Conservation (phyloP, 1,284 basidiomycete species). For the Pseudomicrostroma phylloplanum region DNA sequence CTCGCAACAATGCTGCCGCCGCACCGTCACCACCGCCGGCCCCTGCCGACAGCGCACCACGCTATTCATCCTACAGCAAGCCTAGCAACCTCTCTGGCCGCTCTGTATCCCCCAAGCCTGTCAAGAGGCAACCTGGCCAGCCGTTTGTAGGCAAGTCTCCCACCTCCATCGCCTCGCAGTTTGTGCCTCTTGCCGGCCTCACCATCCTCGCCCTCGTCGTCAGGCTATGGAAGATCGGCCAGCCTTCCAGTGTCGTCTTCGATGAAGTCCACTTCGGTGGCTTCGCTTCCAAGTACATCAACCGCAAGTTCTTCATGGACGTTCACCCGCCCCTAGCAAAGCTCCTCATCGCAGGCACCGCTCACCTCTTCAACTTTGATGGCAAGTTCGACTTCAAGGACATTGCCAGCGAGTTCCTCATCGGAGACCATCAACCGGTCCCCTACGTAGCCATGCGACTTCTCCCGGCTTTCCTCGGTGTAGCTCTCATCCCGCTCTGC, state of each 20-base stretch:
- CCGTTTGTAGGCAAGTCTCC: neutral
- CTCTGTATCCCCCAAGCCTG: neutral
- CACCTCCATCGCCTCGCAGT: slow-evolving; percentile 3
- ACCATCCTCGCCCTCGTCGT: slow-evolving; percentile 29
- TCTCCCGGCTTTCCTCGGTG: slow-evolving; percentile 80
- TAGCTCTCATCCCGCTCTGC: slow-evolving; percentile 74
- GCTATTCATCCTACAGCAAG: neutral
- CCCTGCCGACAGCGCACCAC: neutral
- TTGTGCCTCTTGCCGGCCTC: slow-evolving; percentile 16
- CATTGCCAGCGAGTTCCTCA: slow-evolving; percentile 57
- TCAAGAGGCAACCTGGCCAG: neutral
- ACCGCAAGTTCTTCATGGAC: slow-evolving; percentile 83
- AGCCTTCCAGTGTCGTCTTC: slow-evolving; percentile 47
- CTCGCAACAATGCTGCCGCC: slow-evolving; percentile 1
- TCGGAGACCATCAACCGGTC: slow-evolving; percentile 55
- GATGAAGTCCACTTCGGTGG: slow-evolving; percentile 51
- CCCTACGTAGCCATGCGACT: slow-evolving; percentile 95
- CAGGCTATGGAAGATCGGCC: slow-evolving; percentile 35
- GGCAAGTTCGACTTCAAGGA: slow-evolving; percentile 95
- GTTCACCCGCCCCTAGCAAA: slow-evolving; percentile 97
- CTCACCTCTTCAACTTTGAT: slow-evolving; percentile 80
- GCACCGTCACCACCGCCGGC: neutral
- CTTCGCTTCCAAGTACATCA: slow-evolving; percentile 77
- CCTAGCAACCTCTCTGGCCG: neutral
- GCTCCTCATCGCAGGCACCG: slow-evolving; percentile 83